Conservation (phyloP, 192 early-diverging fungal genomes). For the Podila epicladia region DNA sequence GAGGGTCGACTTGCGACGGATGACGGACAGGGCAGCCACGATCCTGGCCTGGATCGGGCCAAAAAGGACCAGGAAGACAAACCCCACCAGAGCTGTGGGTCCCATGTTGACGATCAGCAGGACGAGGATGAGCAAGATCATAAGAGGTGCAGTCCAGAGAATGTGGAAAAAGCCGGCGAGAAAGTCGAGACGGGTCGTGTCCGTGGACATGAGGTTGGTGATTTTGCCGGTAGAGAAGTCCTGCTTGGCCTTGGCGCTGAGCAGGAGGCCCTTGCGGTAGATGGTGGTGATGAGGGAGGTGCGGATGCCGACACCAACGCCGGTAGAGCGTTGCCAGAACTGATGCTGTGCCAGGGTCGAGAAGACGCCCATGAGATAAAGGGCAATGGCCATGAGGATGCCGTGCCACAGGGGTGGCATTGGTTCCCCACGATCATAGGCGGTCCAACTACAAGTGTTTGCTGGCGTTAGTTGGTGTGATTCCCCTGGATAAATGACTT, state of each 20-base stretch:
- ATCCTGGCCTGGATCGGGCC: conserved; percentile 48
- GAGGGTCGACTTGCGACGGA: conserved; percentile 49
- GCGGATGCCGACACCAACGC: conserved; percentile 53
- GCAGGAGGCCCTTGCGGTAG: conserved; percentile 60
- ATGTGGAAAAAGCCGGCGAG: conserved; percentile 56
- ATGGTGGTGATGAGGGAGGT: conserved; percentile 57
- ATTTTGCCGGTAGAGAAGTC: conserved; percentile 70
- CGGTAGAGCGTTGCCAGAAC: conserved; percentile 56
- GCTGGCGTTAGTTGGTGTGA: conserved; percentile 1
- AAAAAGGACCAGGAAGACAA: conserved; percentile 60
- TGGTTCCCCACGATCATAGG: background rate
- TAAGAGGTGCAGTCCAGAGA: conserved; percentile 57
- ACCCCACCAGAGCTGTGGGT: conserved; percentile 69
- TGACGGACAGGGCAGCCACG: conserved; percentile 36
- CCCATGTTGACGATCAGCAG: conserved; percentile 63
- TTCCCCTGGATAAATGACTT: background rate
- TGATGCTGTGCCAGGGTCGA: conserved; percentile 50
- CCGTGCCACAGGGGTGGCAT: conserved; percentile 40
- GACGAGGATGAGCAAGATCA: conserved; percentile 51
- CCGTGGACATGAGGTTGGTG: conserved; percentile 79
- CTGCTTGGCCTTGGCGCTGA: conserved; percentile 58
- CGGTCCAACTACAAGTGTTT: background rate
- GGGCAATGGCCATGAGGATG: conserved; percentile 42
- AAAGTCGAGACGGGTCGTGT: conserved; percentile 60
- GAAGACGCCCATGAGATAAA: conserved; percentile 53